Evolutionary conservation across 2,329 filamentous ascomycete genomes (phyloP).

Genomic region (Verticillium tricorpus): DNA sequence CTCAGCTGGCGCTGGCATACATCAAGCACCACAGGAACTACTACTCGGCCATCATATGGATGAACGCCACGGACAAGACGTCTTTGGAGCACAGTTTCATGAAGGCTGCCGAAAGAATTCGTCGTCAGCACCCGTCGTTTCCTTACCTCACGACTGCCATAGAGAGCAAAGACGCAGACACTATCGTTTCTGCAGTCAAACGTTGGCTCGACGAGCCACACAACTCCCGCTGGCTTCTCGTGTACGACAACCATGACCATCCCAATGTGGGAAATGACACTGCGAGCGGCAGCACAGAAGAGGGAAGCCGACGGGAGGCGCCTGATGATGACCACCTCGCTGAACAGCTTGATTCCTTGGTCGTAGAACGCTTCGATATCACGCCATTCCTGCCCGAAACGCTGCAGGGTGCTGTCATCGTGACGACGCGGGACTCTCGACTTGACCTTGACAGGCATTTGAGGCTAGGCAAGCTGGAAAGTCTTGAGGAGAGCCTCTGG

Average conservation of each 20-base stretch:
- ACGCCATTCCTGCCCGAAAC: constrained; percentile 21
- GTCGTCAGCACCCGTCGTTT: too few species aligned
- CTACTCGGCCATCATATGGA: constrained; percentile 35
- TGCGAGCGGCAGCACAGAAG: too few species aligned
- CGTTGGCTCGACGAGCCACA: constrained; percentile 26
- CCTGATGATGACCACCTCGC: constrained; percentile 5
- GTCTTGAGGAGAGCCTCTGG: too few species aligned
- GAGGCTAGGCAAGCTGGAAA: too few species aligned
- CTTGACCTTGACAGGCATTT: constrained; percentile 22
- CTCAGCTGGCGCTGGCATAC: constrained; percentile 34
- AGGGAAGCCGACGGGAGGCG: too few species aligned
- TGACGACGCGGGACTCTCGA: constrained; percentile 31
- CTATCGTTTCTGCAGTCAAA: constrained; percentile 26
- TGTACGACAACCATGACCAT: constrained; percentile 38
- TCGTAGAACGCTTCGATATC: constrained; percentile 23
- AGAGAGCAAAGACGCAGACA: constrained; percentile 14
- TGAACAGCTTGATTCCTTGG: constrained; percentile 2
- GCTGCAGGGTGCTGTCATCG: constrained; percentile 34
- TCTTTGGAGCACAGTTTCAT: too few species aligned
- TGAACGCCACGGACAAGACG: too few species aligned
- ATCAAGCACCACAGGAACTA: constrained; percentile 23
- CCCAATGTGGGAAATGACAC: constrained; percentile 10
- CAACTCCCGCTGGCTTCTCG: constrained; percentile 32
- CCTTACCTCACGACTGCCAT: too few species aligned
- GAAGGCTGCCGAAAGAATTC: too few species aligned